A percentile compares a stretch with the other conserved stretches of the same genome.
Conservation (phyloP, 1,284 basidiomycete species). For the Kalmanozyma brasiliensis region DNA sequence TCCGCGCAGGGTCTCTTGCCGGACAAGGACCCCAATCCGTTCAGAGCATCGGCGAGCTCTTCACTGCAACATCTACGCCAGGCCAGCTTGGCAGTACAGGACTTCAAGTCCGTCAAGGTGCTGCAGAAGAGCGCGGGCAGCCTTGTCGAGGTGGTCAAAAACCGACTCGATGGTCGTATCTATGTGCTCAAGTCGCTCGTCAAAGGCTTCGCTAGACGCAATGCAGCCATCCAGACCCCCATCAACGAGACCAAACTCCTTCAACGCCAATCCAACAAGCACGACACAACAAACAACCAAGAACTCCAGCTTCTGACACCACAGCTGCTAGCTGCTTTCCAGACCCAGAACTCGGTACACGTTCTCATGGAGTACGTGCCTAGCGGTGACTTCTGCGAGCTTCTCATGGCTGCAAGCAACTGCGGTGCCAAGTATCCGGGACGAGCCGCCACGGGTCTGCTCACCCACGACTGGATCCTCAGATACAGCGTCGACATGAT, state of each 20-base stretch:
- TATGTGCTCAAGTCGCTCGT: conserved; percentile 66
- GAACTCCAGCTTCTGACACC: conserved; percentile 42
- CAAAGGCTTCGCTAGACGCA: conserved; percentile 61
- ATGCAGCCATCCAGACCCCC: conserved; percentile 58
- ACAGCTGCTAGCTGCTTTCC: conserved; percentile 61
- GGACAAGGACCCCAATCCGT: conserved; percentile 34
- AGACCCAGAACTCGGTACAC: conserved; percentile 60
- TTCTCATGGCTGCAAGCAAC: conserved; percentile 57
- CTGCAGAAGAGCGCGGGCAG: conserved; percentile 59
- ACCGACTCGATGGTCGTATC: conserved; percentile 58
- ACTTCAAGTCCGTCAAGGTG: conserved; percentile 57
- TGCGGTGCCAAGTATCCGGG: conserved; percentile 52
- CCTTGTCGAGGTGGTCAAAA: conserved; percentile 63
- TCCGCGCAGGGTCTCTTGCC: conserved; percentile 32
- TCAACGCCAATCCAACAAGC: conserved; percentile 15
- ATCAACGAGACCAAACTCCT: conserved; percentile 58
- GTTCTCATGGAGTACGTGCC: conserved; percentile 66
- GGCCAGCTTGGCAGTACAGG: conserved; percentile 41
- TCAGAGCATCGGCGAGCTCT: conserved; percentile 32
- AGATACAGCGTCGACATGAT: conserved; percentile 64
- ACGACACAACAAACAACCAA: not conserved
- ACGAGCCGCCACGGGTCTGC: conserved; percentile 51
- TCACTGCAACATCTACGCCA: conserved; percentile 26
- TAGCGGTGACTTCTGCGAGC: conserved; percentile 64
- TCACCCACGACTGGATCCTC: conserved; percentile 57